These are phyloP conservation scores for Leccinum subtestaceum DNA, from an alignment of 768 basidiomycete genomes.

Conservation along the genomic window DNA sequence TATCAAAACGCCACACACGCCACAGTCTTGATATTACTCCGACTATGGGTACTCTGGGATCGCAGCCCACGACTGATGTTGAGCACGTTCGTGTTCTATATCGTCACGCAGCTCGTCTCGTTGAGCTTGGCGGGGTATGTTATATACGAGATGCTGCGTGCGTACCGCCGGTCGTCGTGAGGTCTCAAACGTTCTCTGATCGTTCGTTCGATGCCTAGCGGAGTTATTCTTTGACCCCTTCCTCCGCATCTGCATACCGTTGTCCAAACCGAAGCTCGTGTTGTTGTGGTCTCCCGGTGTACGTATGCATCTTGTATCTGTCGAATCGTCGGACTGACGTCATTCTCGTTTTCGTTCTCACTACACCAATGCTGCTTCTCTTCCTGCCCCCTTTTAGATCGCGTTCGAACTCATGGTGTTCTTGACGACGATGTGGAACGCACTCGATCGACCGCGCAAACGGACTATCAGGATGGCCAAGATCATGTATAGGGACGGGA, in stretches of 20 bases:
- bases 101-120: constrained; percentile 29
- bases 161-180: constrained; percentile 1
- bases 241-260: constrained; percentile 22
- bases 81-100: constrained; percentile 29
- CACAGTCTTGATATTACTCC: constrained; percentile 35
- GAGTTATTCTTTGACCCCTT: constrained; percentile 6
- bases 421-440: neutral
- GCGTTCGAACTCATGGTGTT: constrained; percentile 32
- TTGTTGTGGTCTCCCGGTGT: constrained; percentile 33
- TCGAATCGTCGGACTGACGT: neutral
- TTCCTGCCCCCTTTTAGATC: constrained; percentile 12
- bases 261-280: constrained; percentile 17
- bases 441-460: neutral
- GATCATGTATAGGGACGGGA: constrained; percentile 19
- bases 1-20: neutral
- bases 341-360: neutral
- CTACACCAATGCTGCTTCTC: neutral
- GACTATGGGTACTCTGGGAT: constrained; percentile 36
- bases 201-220: constrained; percentile 9
- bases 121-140: constrained; percentile 26
- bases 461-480: constrained; percentile 14
- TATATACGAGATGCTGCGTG: constrained; percentile 25
- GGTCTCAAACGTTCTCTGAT: neutral
- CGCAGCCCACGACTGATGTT: constrained; percentile 27
- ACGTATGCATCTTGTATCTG: neutral